Base-by-base conservation (phyloP, 208 protist genomes). In the Trypanosoma lewisi region DNA sequence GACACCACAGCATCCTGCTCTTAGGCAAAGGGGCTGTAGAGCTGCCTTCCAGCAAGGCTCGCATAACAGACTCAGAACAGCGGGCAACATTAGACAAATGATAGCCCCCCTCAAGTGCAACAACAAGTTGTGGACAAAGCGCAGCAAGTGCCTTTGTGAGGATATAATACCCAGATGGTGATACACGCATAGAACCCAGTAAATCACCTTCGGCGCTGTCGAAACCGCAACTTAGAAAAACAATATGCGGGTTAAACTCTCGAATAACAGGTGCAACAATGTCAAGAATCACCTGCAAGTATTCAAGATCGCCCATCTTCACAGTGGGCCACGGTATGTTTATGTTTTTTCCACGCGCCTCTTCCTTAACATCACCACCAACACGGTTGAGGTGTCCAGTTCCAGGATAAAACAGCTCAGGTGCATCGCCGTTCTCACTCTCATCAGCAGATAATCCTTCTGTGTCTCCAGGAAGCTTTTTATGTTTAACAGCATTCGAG, bases 161-260 rank as follows among this genome's bases (percentile, higher is more conserved):
- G 23, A 82, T 12, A 59, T 83, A 87, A 72, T 85, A 96, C 12
- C 90, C 90, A 12, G 80, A 85, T 2, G 87, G 66, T 25, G 85
- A 80, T 14, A 97, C 25, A 6, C 64, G 52, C 91, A 96, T 96
- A 21, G 77, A 83, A 11, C 96, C 97, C 2, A 98, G 77, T n/a
- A 95, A 69, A 71, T 99, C 97, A 1, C 93, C 96, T n/a, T 73
- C 59, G 8, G 88, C 94, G 25, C 92, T 93, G 74, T 99, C 97
- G 62, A 98, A 98, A n/a, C 97, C 97, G 30, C 83, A 93, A 63
- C 91, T 95, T 31, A 99, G 70, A 56, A 99, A 69, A 16, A 98
- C 83, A 33, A 98, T 27, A 47, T 97, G 85, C 0, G 97, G 97
- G 4, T 45, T n/a, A 65, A 96, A 98, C 70, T 98, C 93, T 12